Evolutionary conservation across 2,329 filamentous ascomycete species (phyloP), one percentile per base, ranked within the genome.

Genomic region (Fusarium burgessii): DNA sequence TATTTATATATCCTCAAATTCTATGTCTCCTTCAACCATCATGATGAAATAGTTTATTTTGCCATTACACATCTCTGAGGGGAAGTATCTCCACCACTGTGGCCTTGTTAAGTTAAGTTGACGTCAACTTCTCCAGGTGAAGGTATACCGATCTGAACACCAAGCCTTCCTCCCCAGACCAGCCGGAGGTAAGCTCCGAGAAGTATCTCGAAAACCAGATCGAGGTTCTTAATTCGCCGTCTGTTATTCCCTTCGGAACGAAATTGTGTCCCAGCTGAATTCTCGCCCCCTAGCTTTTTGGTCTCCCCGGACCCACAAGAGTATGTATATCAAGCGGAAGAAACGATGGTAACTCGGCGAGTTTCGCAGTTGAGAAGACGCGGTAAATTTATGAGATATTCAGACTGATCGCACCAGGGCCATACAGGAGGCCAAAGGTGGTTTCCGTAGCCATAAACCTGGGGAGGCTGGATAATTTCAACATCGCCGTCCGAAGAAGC

Each of bases 81-180:
- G 20, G 49, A 51, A 43, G 29, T 25, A 54, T 45, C 61, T 67
- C 56, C 67, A 51, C 56, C 32, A n/a, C 20, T 8, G 12, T 41
- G 20, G 20, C 45, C 49, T 25, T 54, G 49, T 64, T 47, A 41
- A 27, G 50, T 51, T 54, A 40, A 63, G 57, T 68, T 71, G 68
- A 71, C 68, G 68, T 71, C 68, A 70, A 70, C 35, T 56, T 52
- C 57, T 50, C 42, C 47, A 54, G 45, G 29, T 66, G 62, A 66
- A 36, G 52, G 40, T 27, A 67, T 67, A 45, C 33, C 52, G 43
- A 66, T 61, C 12, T 18, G 35, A 56, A 27, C 33, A 45, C 25
- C 46, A 25, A 29, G n/a, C 38, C 23, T 29, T 38, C 38, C 67
- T 10, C 62, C 32, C 38, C 49, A 67, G 62, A 62, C n/a, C 43